A percentile compares a stretch with the other conserved stretches of the same genome.
These are phyloP conservation scores for Verticillium dahliae DNA, from an alignment of 2,329 filamentous ascomycete species.

Conservation along the genomic window DNA sequence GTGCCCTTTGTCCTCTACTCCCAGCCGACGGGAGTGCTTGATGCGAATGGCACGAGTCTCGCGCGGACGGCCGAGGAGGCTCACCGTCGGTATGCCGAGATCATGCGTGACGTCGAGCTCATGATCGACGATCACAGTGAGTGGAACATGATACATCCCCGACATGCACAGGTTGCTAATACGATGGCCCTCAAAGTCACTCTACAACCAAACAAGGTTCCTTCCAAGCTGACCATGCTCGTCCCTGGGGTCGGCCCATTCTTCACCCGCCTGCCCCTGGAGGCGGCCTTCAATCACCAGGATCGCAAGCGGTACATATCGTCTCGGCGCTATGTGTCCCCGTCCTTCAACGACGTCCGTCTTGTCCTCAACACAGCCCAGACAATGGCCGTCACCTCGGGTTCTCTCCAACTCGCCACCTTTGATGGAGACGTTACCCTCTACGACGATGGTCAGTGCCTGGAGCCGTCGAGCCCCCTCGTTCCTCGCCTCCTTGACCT, in stretches of 20 bases:
- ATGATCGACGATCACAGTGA: conserved; percentile 89
- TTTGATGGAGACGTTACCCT: conserved; percentile 98
- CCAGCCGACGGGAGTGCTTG: conserved; percentile 82
- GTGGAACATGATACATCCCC: conserved; percentile 11
- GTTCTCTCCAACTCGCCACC: conserved; percentile 76
- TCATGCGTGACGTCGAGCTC: conserved; percentile 86
- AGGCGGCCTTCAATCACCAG: conserved; percentile 87
- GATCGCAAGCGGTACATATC: conserved; percentile 83
- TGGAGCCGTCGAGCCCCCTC: conserved; percentile 70
- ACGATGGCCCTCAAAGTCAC: conserved; percentile 43
- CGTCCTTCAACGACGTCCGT: conserved; percentile 94
- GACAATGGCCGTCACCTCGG: conserved; percentile 77
- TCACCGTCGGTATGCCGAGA: conserved; percentile 86
- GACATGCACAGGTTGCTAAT: neutral
- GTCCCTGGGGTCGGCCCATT: conserved; percentile 90
- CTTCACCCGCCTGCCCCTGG: conserved; percentile 81
- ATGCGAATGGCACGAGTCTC: conserved; percentile 58
- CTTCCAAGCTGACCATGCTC: conserved; percentile 86
- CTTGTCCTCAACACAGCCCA: conserved; percentile 93
- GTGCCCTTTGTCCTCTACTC: conserved; percentile 96
- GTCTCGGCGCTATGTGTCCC: conserved; percentile 84
- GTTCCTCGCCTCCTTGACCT: conserved; percentile 63
- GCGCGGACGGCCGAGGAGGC: conserved; percentile 71
- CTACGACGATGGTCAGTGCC: conserved; percentile 80
- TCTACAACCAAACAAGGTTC: conserved; percentile 62